These are phyloP conservation scores for Fraxinus latifolia DNA, from an alignment of 305 asterid genomes.

Conservation along the genomic window DNA sequence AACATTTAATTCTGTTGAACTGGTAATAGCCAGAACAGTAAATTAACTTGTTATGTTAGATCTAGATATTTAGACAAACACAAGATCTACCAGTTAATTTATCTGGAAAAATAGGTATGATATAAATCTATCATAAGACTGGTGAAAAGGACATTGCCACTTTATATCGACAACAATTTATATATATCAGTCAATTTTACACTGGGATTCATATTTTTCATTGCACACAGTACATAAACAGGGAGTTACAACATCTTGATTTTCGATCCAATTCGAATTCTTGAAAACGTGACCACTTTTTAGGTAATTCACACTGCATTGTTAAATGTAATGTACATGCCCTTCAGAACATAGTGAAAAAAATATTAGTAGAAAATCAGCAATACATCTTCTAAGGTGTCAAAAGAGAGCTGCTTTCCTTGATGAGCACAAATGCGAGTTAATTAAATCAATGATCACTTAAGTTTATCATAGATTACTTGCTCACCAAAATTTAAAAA, in stretches of 20 bases:
- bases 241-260: background rate
- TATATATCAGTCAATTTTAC: too few relatives aligned
- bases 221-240: background rate
- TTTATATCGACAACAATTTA: too few relatives aligned
- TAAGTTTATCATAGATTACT: too few relatives aligned
- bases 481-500: too few relatives aligned
- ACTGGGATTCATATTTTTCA: too few relatives aligned
- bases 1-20: background rate
- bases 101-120: background rate
- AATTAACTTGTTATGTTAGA: background rate
- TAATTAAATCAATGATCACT: too few relatives aligned
- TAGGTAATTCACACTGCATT: background rate
- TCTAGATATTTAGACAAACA: background rate
- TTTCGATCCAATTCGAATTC: background rate
- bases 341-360: too few relatives aligned
- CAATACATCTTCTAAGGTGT: background rate
- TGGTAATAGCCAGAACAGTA: background rate
- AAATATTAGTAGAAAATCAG: background rate
- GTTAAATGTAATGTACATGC: too few relatives aligned
- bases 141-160: background rate
- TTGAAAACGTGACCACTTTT: background rate
- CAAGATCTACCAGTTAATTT: too few relatives aligned
- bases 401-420: background rate
- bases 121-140: background rate
- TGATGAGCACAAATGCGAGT: background rate